Evolutionary conservation across 106 monocot species (phyloP), one percentile per base, ranked within the genome.

Genomic region (Phalaenopsis aphrodite): DNA sequence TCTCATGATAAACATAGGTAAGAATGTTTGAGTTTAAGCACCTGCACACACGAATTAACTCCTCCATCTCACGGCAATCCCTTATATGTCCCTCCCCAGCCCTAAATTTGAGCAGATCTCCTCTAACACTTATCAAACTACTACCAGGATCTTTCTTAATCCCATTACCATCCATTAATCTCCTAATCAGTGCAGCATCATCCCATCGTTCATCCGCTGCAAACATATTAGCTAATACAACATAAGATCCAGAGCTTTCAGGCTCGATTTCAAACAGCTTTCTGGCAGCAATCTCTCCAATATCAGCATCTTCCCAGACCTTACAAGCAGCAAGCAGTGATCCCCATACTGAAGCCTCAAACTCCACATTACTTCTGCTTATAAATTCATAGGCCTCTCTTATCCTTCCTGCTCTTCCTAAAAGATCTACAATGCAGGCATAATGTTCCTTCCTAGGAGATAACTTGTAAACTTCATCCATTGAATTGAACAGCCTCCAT

Each of bases 201-300:
- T 56, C 58, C 85, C 82, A 81, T 48, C 52, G 38, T 12, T 78
- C 73, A 12, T 56, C 78, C 21, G 39, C 75, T 10, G 86, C 78
- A 55, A 75, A 82, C 12, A 83, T 76, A 23, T 37, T 48, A 12
- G 84, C 69, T 45, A 89, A 41, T 16, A 36, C 55, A 21, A 89
- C 78, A 57, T 85, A 77, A 6, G 82, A 71, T 5, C 85, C 77
- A 0, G 84, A 77, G 56, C 80, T 42, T 0, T 78, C 58, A 5
- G 85, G 86, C 73, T 89, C 89, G 7, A 89, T 74, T 45, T 84
- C 89, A 69, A 82, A 78, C 76, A 86, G 19, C 15, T 41, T 48
- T 64, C 79, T 82, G 12, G 82, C 84, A 21, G 86, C 85, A 42
- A 81, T 76, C 41, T 85, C 80, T n/a, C 75, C 84, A 16, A 87